Evolutionary conservation across 2,329 filamentous ascomycete species (phyloP), one percentile per base, ranked within the genome.

Genomic region (Penicillium sp.): DNA sequence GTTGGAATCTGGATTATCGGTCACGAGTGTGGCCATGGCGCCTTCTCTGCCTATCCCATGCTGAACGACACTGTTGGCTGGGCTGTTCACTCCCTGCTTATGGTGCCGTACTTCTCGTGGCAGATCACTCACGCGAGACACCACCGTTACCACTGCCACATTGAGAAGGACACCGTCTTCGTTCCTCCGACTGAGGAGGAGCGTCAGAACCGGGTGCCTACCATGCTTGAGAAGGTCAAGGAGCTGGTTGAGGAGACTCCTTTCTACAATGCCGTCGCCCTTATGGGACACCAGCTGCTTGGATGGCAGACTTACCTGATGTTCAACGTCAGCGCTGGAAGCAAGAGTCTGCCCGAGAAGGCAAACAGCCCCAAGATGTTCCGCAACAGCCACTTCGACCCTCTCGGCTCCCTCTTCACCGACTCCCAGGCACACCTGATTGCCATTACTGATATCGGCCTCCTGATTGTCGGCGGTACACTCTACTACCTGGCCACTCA

Each of bases 91-190:
- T 88, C 85, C 15, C 78, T 82, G 58, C 80, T 90, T 45, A 74
- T 88, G 62, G 87, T 89, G 2, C 89, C 89, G 2, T 91, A 87
- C 78, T 90, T 89, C 76, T 86, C 84, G 43, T 91, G 88, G 88
- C 87, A 88, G 76, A 87, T 86, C 72, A 86, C 84, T 34, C 88
- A 91, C 74, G 82, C 83, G 60, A 83, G 87, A 55, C 88, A 91
- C 74, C 88, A 91, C 77, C 83, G 83, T 63, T 87, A 84, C 74
- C 85, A 85, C 48, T 86, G 86, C 65, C 83, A 89, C 76, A 86
- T 89, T 77, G 82, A 86, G 59, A 87, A 86, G 78, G 87, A 89
- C 72, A 87, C 85, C 71, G 85, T 82, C 25, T 88, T 87, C 62
- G 85, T 88, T 8, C 86, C 85, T 51, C 72, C 76, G 55, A 82